Base-by-base conservation (phyloP, 2,329 filamentous ascomycete species). In the Saccharata proteae region DNA sequence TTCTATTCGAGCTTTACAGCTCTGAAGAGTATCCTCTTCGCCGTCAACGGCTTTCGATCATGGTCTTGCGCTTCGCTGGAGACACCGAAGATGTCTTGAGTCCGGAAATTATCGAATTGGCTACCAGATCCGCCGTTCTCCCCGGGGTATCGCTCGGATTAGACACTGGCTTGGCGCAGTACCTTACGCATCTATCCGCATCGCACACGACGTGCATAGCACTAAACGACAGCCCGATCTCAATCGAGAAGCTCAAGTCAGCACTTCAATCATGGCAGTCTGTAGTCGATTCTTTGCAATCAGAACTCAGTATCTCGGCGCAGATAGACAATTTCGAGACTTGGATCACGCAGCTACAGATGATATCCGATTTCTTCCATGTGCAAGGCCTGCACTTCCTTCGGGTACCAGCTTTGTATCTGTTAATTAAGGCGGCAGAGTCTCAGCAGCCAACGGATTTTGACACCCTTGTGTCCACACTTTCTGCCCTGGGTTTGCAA, bases 61-160 rank as follows among this genome's bases (percentile, higher is more conserved):
- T 43, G 6, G 36, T 54, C 19, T 39, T 55, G 9, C 51, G 52
- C 28, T 39, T 57, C 19, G 65, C 64, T 6, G 69, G 71, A 3
- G 67, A 72, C 2, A 55, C 79, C 12, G 73, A 80, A 40, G 68
- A 78, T 43, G 59, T 74, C 17, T 50, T 79, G 25, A 30, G 41
- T 10, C 23, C 34, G 7, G 17, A 28, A 9, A 26, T 26, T n/a
- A 7, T 34, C 12, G 36, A 39, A 1, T 32, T n/a, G n/a, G n/a
- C n/a, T n/a, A n/a, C n/a, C n/a, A n/a, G n/a, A n/a, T n/a, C 30
- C 43, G 21, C 22, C 3, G 16, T 29, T 9, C 9, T 16, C 10
- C 5, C 6, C 12, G 17, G 26, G 11, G 18, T 32, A 11, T 12
- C 33, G 15, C 29, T 52, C 15, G 41, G 31, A 8, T 34, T 47